phyloP scores from a whole-genome alignment of 2,329 filamentous ascomycete genomes.

The Colletotrichum tanaceti region DNA sequence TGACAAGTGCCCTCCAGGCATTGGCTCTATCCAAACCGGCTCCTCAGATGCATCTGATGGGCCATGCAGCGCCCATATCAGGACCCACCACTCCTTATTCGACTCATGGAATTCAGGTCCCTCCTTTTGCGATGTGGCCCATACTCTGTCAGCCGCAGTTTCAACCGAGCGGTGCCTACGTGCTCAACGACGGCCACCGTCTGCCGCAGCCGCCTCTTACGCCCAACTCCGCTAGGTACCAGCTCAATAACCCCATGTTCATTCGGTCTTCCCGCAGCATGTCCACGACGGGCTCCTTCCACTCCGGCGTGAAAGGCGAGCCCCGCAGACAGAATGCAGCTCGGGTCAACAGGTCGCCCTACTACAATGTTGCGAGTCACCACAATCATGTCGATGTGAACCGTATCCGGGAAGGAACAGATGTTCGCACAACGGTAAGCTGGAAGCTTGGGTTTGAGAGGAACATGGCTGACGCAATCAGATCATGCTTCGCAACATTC shows the following conservation, averaged over 20 bases:
- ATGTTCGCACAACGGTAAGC: slow-evolving; percentile 80
- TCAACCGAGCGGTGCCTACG: slow-evolving; percentile 46
- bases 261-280: slow-evolving; percentile 33
- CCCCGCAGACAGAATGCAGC: slow-evolving; percentile 62
- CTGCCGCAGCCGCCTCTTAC: slow-evolving; percentile 8
- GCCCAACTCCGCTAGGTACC: slow-evolving; percentile 21
- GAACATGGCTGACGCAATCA: slow-evolving; percentile 48
- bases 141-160: slow-evolving; percentile 49
- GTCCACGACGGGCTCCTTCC: slow-evolving; percentile 18
- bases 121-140: slow-evolving; percentile 49
- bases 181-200: slow-evolving; percentile 44
- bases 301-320: slow-evolving; percentile 51
- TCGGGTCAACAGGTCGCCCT: slow-evolving; percentile 58
- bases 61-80: neutral
- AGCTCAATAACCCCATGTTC: slow-evolving; percentile 43
- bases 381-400: slow-evolving; percentile 73
- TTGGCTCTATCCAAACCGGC: slow-evolving; percentile 23
- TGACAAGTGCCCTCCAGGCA: slow-evolving; percentile 32
- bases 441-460: neutral
- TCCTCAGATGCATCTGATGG: slow-evolving; percentile 7
- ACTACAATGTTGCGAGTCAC: slow-evolving; percentile 61
- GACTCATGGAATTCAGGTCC: slow-evolving; percentile 41
- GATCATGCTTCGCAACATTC: slow-evolving; percentile 96
- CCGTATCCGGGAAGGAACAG: slow-evolving; percentile 72
- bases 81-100: slow-evolving; percentile 17